A percentile compares a stretch with the other conserved stretches of the same genome.
phyloP scores from a whole-genome alignment of 345 rosid genomes.

The Eucalyptus tenuipes region DNA sequence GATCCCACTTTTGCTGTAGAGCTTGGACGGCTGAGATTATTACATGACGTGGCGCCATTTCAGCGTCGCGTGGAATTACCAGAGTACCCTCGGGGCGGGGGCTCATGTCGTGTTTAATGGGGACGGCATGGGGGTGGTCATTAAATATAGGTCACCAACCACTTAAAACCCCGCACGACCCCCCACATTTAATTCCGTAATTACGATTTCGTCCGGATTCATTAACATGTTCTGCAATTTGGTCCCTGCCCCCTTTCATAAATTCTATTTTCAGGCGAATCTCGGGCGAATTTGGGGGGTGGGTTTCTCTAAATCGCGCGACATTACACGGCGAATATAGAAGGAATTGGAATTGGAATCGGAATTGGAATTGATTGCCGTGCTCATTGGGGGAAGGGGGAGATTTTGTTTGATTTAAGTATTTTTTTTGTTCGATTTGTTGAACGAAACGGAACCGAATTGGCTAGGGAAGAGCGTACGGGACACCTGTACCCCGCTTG shows the following conservation, averaged over 20 bases:
- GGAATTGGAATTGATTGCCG: background rate
- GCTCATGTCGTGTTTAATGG: background rate
- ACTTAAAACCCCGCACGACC: background rate
- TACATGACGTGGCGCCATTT: background rate
- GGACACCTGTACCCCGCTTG: background rate
- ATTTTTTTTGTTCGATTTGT: background rate
- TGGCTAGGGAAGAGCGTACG: background rate
- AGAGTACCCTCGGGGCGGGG: background rate
- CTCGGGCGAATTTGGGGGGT: background rate
- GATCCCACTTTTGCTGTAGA: background rate
- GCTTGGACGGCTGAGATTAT: background rate
- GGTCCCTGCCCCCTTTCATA: background rate
- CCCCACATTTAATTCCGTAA: background rate
- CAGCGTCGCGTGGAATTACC: background rate
- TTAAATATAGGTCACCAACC: background rate
- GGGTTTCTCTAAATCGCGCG: background rate
- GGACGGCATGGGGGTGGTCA: background rate
- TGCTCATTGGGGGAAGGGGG: fast-evolving
- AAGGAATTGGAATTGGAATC: background rate
- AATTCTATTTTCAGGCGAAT: background rate
- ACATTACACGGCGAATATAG: background rate
- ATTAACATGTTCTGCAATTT: background rate
- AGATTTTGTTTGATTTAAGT: background rate
- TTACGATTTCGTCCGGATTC: background rate
- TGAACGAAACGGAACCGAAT: background rate